phyloP scores from a whole-genome alignment of 2,329 filamentous ascomycete species.

The Fusarium liriodendri region DNA sequence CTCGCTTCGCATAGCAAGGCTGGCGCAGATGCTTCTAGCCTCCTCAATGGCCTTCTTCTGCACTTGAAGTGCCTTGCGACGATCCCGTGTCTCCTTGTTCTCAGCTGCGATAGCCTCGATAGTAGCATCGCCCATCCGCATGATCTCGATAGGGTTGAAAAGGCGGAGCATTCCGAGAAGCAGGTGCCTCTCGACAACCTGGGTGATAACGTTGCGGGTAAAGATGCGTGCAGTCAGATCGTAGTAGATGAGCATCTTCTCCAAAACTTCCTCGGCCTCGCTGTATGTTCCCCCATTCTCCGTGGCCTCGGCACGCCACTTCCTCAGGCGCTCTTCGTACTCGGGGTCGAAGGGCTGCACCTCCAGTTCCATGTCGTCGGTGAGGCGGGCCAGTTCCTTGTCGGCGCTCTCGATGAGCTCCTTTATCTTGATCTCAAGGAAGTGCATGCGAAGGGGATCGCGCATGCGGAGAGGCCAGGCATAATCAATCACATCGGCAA shows the following conservation, averaged over 20 bases:
- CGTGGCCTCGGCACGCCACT: slow-evolving; percentile 57
- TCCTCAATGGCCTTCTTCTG: slow-evolving; percentile 64
- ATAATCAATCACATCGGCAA: slow-evolving; percentile 62
- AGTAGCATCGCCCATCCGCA: slow-evolving; percentile 57
- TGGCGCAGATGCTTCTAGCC: slow-evolving; percentile 61
- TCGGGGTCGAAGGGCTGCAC: slow-evolving; percentile 65
- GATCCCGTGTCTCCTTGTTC: slow-evolving; percentile 64
- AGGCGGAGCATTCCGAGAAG: slow-evolving; percentile 63
- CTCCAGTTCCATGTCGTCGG: slow-evolving; percentile 63
- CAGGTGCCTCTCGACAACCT: slow-evolving; percentile 63
- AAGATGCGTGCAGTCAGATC: slow-evolving; percentile 64
- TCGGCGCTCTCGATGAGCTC: slow-evolving; percentile 59
- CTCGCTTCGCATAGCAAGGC: slow-evolving; percentile 64
- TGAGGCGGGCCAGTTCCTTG: slow-evolving; percentile 57
- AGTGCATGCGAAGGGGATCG: slow-evolving; percentile 60
- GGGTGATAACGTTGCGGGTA: slow-evolving; percentile 64
- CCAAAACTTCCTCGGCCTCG: slow-evolving; percentile 64
- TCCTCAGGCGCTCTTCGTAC: slow-evolving; percentile 62
- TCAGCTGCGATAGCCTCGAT: slow-evolving; percentile 64
- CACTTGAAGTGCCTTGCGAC: slow-evolving; percentile 58
- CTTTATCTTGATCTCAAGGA: slow-evolving; percentile 62
- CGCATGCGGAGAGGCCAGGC: slow-evolving; percentile 64
- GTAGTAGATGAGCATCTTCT: slow-evolving; percentile 68
- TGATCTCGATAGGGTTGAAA: slow-evolving; percentile 64
- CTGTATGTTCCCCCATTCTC: slow-evolving; percentile 59